Base-by-base conservation (phyloP, 306 rosid species). In the Vachellia pachyceras region DNA sequence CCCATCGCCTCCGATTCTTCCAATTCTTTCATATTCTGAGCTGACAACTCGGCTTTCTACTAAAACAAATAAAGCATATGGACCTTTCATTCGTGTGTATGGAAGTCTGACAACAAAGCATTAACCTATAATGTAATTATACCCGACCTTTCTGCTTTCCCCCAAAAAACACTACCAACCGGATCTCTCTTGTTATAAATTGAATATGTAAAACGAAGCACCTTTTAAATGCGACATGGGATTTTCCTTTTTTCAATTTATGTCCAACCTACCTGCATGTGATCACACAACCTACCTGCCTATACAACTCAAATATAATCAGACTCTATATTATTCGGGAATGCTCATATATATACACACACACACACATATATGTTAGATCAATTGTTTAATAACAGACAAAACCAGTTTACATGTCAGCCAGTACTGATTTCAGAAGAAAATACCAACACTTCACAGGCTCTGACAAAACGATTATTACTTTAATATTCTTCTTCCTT, bases 181-280 rank as follows among this genome's bases (percentile, higher is more conserved):
- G 77, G 69, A 65, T 79, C 69, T 82, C 64, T 80, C 10, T 7
- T 46, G 17, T 46, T 72, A 47, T 79, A 82, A 74, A 77, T 71
- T 83, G 78, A 71, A 77, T 75, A 79, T 78, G 76, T 60, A 85
- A 85, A 88, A 81, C 79, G 82, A 86, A 80, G 84, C 85, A 81
- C 83, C 87, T 81, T 81, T 80, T 58, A 22, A 61, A 78, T 77
- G 67, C 70, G 82, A 74, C 84, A 68, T 42, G 17, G 52, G 73
- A 0, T 70, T 69, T 63, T 76, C 65, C 65, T 22, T 70, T 79
- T 55, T 55, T 22, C 44, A 57, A 22, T 84, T 82, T 41, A 79
- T 65, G 41, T 61, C 61, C 80, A 25, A 72, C 50, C 73, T 41
- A 41, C 47, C 40, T 77, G 80, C 88, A 87, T 84, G 87, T 83